These are phyloP conservation scores for Nannochloropsis granulata DNA, from an alignment of 108 stramenopile species.

Conservation along the genomic window DNA sequence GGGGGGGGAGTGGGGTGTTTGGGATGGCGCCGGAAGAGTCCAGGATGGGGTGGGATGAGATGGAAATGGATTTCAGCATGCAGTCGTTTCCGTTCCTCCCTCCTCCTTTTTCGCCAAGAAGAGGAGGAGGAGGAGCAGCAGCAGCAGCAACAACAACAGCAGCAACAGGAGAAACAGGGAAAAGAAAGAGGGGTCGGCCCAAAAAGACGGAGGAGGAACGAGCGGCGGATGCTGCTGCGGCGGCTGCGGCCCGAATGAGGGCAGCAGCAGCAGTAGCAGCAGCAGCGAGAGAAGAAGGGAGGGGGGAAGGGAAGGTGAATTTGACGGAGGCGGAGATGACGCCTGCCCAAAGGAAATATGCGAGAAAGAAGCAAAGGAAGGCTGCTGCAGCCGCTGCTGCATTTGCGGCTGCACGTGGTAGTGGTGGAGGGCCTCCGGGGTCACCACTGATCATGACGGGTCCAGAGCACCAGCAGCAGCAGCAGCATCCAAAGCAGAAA, in stretches of 20 bases:
- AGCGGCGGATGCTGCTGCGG: background rate
- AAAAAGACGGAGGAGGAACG: background rate
- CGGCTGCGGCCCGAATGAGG: background rate
- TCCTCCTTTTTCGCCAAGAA: background rate
- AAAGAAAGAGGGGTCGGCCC: background rate
- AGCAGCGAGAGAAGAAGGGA: background rate
- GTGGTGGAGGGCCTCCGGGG: too few relatives aligned
- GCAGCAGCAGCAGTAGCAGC: background rate
- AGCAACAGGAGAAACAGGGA: background rate
- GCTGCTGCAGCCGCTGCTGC: background rate
- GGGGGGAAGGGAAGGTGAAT: background rate
- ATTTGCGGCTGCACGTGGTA: too few relatives aligned
- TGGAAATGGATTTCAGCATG: background rate
- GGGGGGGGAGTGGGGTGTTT: too few relatives aligned
- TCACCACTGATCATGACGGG: too few relatives aligned
- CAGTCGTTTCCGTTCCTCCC: background rate
- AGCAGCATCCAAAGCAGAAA: too few relatives aligned
- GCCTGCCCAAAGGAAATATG: background rate
- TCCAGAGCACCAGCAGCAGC: too few relatives aligned
- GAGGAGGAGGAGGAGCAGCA: background rate
- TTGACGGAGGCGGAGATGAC: background rate
- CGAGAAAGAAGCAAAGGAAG: background rate
- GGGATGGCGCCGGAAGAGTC: background rate
- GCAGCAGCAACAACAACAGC: background rate
- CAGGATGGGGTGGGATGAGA: background rate